Conservation (phyloP, 257 asterid genomes). For the Penstemon newberryi region DNA sequence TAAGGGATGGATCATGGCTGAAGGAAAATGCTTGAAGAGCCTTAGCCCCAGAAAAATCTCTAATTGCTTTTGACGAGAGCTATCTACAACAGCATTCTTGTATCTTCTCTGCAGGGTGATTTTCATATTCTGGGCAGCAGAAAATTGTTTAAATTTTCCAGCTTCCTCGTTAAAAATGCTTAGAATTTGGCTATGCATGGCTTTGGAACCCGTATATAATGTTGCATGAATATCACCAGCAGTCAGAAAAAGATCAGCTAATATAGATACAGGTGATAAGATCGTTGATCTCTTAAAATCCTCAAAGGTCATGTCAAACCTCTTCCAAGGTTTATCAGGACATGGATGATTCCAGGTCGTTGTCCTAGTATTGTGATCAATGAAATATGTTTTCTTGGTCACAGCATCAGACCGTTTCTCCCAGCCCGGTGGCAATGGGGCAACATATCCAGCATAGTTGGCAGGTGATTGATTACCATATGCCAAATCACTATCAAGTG, state of each 20-base stretch:
- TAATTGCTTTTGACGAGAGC: slow-evolving; percentile 97
- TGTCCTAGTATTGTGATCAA: slow-evolving; percentile 96
- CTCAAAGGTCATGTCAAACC: slow-evolving; percentile 97
- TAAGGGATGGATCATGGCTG: slow-evolving; percentile 66
- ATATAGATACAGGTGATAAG: slow-evolving; percentile 78
- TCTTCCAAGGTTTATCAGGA: slow-evolving; percentile 99
- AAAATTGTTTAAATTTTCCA: slow-evolving; percentile 94
- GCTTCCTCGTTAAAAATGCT: slow-evolving; percentile 93
- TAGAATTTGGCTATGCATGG: slow-evolving; percentile 99
- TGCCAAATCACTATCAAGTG: slow-evolving; percentile 88
- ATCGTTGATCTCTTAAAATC: slow-evolving; percentile 96
- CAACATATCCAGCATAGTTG: slow-evolving; percentile 71
- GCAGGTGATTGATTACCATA: slow-evolving; percentile 70
- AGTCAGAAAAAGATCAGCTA: slow-evolving; percentile 81
- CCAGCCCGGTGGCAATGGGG: slow-evolving; percentile 99
- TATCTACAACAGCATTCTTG: slow-evolving; percentile 92
- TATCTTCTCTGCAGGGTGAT: slow-evolving; percentile 95
- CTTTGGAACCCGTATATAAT: slow-evolving; percentile 92
- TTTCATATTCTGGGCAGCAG: slow-evolving; percentile 97
- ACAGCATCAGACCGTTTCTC: slow-evolving; percentile 94
- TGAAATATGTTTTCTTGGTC: slow-evolving; percentile 86
- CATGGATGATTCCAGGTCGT: slow-evolving; percentile 99
- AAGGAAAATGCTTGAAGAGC: slow-evolving; percentile 93
- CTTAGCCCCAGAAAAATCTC: slow-evolving; percentile 92
- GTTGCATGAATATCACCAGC: slow-evolving; percentile 99